phyloP scores from a whole-genome alignment of 352 stramenopile species.

The Blastocystis sp. region DNA sequence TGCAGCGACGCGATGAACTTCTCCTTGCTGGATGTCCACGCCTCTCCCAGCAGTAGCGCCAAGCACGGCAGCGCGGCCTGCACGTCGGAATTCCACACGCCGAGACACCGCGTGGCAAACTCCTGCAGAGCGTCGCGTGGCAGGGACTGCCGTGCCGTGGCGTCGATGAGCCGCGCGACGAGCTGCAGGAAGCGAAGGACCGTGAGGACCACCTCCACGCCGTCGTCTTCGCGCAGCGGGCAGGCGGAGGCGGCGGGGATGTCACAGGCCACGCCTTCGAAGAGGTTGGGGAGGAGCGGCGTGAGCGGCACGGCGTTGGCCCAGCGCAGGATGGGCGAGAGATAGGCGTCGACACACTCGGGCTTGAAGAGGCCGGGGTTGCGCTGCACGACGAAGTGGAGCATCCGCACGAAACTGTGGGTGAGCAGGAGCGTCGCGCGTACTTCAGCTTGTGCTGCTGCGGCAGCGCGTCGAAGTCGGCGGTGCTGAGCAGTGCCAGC shows the following conservation, averaged over 20 bases:
- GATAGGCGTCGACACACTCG: background rate
- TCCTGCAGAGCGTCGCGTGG: background rate
- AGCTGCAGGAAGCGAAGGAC: background rate
- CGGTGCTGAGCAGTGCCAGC: background rate
- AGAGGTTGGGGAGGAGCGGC: background rate
- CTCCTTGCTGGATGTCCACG: background rate
- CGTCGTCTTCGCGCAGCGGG: background rate
- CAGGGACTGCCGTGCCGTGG: too few species aligned
- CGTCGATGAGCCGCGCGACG: background rate
- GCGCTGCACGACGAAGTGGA: background rate
- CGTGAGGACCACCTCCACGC: background rate
- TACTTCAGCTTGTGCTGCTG: background rate
- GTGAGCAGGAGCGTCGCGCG: background rate
- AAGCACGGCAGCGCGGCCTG: too few species aligned
- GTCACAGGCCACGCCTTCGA: background rate
- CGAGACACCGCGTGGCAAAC: background rate
- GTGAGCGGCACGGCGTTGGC: background rate
- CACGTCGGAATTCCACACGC: too few species aligned
- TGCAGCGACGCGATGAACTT: background rate
- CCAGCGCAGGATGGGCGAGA: too few species aligned
- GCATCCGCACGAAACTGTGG: background rate
- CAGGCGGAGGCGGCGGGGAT: background rate
- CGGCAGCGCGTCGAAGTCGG: background rate
- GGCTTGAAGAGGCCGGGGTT: background rate
- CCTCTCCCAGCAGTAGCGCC: too few species aligned